Percentiles rank a stretch among this genome's conserved stretches.
Evolutionary conservation across 1,284 basidiomycete genomes (phyloP).

Genomic region (Kwoniella shivajii): DNA sequence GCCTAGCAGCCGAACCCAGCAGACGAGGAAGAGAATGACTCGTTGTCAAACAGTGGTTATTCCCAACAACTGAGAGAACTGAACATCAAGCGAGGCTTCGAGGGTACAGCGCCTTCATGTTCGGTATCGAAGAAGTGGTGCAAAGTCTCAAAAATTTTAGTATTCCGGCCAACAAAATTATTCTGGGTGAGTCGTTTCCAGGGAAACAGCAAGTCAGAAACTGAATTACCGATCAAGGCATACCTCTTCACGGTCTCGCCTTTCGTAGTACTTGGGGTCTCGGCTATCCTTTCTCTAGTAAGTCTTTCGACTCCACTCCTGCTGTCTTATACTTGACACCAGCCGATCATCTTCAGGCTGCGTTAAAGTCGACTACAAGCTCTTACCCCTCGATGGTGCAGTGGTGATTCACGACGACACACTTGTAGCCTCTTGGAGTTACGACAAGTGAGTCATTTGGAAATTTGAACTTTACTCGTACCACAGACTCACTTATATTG

Average conservation of each 20-base stretch:
- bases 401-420: constrained; percentile 70
- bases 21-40: too few species aligned
- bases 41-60: too few species aligned
- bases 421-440: constrained; percentile 75
- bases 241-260: constrained; percentile 81
- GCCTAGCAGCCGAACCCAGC: too few species aligned
- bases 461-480: too few species aligned
- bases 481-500: too few species aligned
- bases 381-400: constrained; percentile 67
- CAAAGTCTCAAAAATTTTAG: constrained; percentile 42
- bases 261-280: constrained; percentile 78
- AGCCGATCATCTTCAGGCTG: constrained; percentile 60
- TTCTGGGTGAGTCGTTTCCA: constrained; percentile 63
- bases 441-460: constrained; percentile 64
- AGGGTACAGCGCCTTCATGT: constrained; percentile 52
- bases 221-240: constrained; percentile 59
- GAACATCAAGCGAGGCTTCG: constrained; percentile 86
- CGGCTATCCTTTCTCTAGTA: constrained; percentile 71
- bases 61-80: too few species aligned
- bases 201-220: not conserved
- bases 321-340: constrained; percentile 53
- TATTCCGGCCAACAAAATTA: constrained; percentile 72
- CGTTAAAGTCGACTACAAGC: constrained; percentile 66
- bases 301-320: constrained; percentile 1
- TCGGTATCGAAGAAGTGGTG: too few species aligned